Percentiles rank a stretch among this genome's conserved stretches.
Conservation (phyloP, 1,284 basidiomycete genomes). For the Trichosporon inkin region DNA sequence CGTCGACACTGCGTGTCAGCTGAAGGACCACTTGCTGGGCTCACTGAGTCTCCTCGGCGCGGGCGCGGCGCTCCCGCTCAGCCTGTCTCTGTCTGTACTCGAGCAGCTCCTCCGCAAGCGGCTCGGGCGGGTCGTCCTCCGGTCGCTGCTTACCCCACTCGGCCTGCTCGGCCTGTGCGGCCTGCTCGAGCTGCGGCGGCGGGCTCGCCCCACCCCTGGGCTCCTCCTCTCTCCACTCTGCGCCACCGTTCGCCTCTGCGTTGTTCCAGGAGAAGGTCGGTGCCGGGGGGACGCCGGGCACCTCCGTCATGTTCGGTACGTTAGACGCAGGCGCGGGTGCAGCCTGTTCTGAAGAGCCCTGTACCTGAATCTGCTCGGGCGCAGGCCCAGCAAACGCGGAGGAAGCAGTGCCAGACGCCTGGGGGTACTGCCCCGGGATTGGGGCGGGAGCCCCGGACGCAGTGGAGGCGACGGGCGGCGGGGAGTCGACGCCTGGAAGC, state of each 20-base stretch:
- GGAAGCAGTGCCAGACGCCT: too few species aligned
- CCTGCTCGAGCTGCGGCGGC: conserved; percentile 1
- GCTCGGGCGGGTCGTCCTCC: not conserved
- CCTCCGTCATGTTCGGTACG: too few species aligned
- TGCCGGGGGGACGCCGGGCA: too few species aligned
- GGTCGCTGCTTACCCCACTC: not conserved
- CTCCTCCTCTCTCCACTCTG: not conserved
- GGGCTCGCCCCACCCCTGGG: not conserved
- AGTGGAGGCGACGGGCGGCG: too few species aligned
- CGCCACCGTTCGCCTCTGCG: too few species aligned
- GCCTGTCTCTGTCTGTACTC: not conserved
- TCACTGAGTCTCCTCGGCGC: not conserved
- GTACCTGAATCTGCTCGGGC: too few species aligned
- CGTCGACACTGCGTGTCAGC: conserved; percentile 2
- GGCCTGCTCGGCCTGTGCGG: not conserved
- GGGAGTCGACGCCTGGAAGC: too few species aligned
- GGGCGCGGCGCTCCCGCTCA: not conserved
- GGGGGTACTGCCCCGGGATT: too few species aligned
- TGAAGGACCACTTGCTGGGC: not conserved
- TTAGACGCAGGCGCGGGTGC: too few species aligned
- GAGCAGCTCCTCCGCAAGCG: not conserved
- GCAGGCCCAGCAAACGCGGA: too few species aligned
- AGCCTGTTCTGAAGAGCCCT: too few species aligned
- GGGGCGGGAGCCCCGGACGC: not conserved
- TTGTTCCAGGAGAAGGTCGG: too few species aligned